A percentile compares a stretch with the other conserved stretches of the same genome.
Conservation (phyloP, 495 filamentous ascomycete genomes). For the Cercophora newfieldiana region DNA sequence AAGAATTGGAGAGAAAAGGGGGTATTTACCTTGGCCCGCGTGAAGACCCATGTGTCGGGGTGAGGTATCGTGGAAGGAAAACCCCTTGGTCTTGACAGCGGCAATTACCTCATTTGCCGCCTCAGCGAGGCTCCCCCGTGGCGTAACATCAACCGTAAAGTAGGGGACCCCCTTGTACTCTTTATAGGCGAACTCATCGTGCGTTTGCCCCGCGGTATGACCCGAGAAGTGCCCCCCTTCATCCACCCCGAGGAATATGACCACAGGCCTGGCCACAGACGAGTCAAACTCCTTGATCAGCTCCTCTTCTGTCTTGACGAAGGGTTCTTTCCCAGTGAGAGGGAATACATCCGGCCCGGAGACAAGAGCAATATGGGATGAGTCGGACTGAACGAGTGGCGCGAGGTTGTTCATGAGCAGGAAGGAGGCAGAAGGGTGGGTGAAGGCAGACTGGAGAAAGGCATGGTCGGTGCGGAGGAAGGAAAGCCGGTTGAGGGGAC, state of each 20-base stretch:
- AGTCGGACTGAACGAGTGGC: conserved; percentile 63
- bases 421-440: conserved; percentile 69
- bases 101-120: conserved; percentile 53
- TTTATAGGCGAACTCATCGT: conserved; percentile 38
- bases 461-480: conserved; percentile 78
- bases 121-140: conserved; percentile 56
- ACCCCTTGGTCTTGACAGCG: conserved; percentile 35
- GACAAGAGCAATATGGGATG: conserved; percentile 59
- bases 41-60: conserved; percentile 42
- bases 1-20: background rate
- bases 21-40: conserved; percentile 42
- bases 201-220: background rate
- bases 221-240: conserved; percentile 51
- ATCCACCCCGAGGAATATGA: conserved; percentile 87
- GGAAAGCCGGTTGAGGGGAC: conserved; percentile 63
- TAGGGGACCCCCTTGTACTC: conserved; percentile 74
- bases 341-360: conserved; percentile 62
- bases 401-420: conserved; percentile 76
- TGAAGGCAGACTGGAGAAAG: conserved; percentile 76
- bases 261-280: conserved; percentile 56
- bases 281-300: conserved; percentile 74
- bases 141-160: conserved; percentile 89
- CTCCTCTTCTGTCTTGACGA: conserved; percentile 70
- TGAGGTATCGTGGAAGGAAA: conserved; percentile 23
- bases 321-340: conserved; percentile 71